Conservation (phyloP, 164 flowering plant genomes). For the Cinnamomum chago region DNA sequence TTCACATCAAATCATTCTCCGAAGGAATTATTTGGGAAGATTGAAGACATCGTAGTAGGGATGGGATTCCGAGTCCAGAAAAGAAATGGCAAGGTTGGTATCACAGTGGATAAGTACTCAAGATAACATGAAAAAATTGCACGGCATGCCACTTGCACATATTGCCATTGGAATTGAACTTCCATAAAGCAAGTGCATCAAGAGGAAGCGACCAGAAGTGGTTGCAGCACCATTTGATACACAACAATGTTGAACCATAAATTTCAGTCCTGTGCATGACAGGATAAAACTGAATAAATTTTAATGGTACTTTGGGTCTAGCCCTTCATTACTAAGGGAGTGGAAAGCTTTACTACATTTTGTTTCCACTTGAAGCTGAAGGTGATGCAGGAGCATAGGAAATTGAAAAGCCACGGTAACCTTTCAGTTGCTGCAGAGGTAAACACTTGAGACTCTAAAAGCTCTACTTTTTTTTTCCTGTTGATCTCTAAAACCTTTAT, state of each 20-base stretch:
- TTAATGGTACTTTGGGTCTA: too few species aligned
- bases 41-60: slow-evolving; percentile 55
- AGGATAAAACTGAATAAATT: too few species aligned
- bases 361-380: slow-evolving; percentile 46
- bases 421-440: slow-evolving; percentile 82
- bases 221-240: too few species aligned
- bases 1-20: slow-evolving; percentile 73
- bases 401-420: slow-evolving; percentile 35
- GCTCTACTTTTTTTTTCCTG: too few species aligned
- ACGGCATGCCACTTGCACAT: not conserved
- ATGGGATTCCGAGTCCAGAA: slow-evolving; percentile 76
- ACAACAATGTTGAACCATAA: too few species aligned
- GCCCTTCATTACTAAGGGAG: too few species aligned
- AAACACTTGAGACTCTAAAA: slow-evolving; percentile 5
- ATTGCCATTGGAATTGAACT: not conserved
- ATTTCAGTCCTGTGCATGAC: too few species aligned
- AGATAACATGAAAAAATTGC: not conserved
- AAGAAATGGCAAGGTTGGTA: slow-evolving; percentile 73
- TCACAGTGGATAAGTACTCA: not conserved
- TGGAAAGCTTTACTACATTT: not conserved
- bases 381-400: slow-evolving; percentile 49
- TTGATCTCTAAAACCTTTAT: too few species aligned
- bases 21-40: slow-evolving; percentile 64
- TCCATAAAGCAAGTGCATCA: too few species aligned
- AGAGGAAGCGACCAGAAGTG: too few species aligned